These are phyloP conservation scores for Asterionellopsis glacialis DNA, from an alignment of 108 stramenopile species.

Conservation along the genomic window DNA sequence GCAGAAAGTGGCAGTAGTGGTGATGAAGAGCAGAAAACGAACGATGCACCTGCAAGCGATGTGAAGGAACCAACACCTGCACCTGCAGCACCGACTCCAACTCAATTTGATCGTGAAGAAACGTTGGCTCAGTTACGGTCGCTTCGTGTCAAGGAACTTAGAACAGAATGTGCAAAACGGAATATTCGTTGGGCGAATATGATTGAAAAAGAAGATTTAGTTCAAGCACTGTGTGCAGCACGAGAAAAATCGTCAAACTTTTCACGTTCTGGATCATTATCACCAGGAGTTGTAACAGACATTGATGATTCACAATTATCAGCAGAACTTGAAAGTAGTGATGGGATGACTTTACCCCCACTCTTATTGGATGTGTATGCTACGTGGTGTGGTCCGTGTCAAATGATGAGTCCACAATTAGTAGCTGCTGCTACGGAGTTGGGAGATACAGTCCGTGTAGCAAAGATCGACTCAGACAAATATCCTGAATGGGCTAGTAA, in stretches of 20 bases:
- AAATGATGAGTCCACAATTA: slow-evolving; percentile 67
- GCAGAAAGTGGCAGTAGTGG: slow-evolving; percentile 6
- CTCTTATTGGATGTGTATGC: slow-evolving; percentile 84
- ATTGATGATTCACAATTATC: slow-evolving; percentile 44
- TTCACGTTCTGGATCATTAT: slow-evolving; percentile 46
- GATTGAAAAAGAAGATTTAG: slow-evolving; percentile 74
- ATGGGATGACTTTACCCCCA: slow-evolving; percentile 25
- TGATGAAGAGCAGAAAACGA: not conserved
- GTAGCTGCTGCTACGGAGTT: slow-evolving; percentile 57
- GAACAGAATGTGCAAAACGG: slow-evolving; percentile 48
- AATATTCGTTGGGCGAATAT: slow-evolving; percentile 67
- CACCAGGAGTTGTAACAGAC: slow-evolving; percentile 54
- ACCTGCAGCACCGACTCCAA: not conserved
- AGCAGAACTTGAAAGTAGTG: slow-evolving; percentile 34
- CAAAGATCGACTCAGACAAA: slow-evolving; percentile 80
- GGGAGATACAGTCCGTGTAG: slow-evolving; percentile 54
- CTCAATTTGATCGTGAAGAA: slow-evolving; percentile 30
- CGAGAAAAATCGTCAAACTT: slow-evolving; percentile 45
- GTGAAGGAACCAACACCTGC: not conserved
- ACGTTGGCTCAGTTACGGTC: slow-evolving; percentile 46
- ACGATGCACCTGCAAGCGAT: not conserved
- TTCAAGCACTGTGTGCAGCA: slow-evolving; percentile 57
- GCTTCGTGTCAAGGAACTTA: slow-evolving; percentile 47
- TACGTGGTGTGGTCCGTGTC: slow-evolving; percentile 90
- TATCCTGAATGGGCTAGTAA: slow-evolving; percentile 44